Conservation (phyloP, 1,139 yeast genomes). For the Pichia sp. region DNA sequence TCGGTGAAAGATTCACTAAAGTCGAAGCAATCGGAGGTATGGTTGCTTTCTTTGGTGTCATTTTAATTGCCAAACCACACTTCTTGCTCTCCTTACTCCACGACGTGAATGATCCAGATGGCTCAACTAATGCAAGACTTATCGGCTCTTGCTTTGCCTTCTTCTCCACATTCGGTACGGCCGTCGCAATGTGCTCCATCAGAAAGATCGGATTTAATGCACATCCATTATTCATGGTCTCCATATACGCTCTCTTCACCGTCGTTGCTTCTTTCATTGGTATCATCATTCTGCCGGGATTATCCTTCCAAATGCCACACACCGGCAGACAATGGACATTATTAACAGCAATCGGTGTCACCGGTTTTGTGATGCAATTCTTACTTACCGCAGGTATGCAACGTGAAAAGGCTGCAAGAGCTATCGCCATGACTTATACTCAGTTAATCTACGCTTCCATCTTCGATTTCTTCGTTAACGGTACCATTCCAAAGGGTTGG, state of each 20-base stretch:
- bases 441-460: conserved; percentile 78
- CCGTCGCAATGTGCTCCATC: conserved; percentile 67
- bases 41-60: conserved; percentile 70
- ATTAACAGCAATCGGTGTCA: conserved; percentile 59
- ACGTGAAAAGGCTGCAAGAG: conserved; percentile 75
- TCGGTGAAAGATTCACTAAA: conserved; percentile 63
- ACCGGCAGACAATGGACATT: conserved; percentile 62
- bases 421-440: conserved; percentile 71
- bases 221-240: conserved; percentile 77
- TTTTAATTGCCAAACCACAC: conserved; percentile 78
- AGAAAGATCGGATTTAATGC: conserved; percentile 75
- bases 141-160: conserved; percentile 66
- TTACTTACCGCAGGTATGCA: conserved; percentile 81
- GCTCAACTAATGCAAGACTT: conserved; percentile 28
- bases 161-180: conserved; percentile 69
- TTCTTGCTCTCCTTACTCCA: conserved; percentile 45
- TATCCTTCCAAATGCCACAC: conserved; percentile 60
- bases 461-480: conserved; percentile 73
- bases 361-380: conserved; percentile 83
- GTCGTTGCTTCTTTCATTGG: conserved; percentile 55
- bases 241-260: conserved; percentile 68
- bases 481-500: conserved; percentile 67
- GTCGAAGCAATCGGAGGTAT: conserved; percentile 70
- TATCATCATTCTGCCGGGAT: conserved; percentile 58
- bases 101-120: conserved; percentile 12